Conservation (phyloP, 257 asterid genomes). For the Gentiana straminea region DNA sequence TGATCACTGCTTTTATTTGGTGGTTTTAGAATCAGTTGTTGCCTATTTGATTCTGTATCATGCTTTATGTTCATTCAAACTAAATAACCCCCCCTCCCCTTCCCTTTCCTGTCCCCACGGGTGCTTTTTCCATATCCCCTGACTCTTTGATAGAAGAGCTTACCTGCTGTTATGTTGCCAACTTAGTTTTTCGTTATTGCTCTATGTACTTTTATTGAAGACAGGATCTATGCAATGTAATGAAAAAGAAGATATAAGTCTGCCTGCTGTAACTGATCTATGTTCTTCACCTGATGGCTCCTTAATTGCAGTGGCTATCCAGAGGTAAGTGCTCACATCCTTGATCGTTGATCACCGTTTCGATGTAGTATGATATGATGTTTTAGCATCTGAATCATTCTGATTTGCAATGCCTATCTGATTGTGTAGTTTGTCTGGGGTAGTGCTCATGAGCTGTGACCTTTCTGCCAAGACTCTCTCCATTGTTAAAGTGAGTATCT, state of each 20-base stretch:
- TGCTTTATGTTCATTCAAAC: no score
- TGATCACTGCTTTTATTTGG: neutral
- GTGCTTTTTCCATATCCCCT: neutral
- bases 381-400: neutral
- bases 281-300: constrained; percentile 57
- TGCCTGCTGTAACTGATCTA: constrained; percentile 64
- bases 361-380: neutral
- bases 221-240: constrained; percentile 42
- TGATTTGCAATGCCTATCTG: neutral
- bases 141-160: neutral
- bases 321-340: constrained; percentile 35
- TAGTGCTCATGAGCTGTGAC: constrained; percentile 57
- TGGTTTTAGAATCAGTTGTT: constrained; percentile 1
- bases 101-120: neutral
- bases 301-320: constrained; percentile 62
- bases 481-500: constrained; percentile 43
- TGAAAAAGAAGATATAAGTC: constrained; percentile 33
- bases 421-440: constrained; percentile 56
- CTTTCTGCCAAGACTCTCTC: constrained; percentile 44
- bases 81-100: no score
- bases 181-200: constrained; percentile 6
- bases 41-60: neutral
- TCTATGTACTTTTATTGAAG: constrained; percentile 27
- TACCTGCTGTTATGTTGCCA: neutral
- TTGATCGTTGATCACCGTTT: neutral